Evolutionary conservation across 352 stramenopile species (phyloP), one percentile per base, ranked within the genome.

Genomic region (Phytophthora pisi): DNA sequence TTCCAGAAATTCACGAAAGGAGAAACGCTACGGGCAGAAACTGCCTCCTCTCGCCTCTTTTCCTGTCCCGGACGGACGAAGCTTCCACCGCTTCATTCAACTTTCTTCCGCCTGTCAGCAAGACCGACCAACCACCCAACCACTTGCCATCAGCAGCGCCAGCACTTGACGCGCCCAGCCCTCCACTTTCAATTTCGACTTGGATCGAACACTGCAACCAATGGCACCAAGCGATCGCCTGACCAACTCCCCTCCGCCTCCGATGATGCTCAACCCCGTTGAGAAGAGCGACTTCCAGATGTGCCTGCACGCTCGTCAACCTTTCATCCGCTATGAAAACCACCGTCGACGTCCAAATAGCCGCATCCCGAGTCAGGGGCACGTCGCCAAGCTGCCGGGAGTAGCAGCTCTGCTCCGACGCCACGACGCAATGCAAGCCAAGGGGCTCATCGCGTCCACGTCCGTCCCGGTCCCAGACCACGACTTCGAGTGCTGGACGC

Each of bases 391-490:
- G 36, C 70, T 78, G 15, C 70, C 70, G 1, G 66, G 66, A 2
- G 42, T 78, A 11, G 70, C 66, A 43, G 65, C 61, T 26, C 51
- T 78, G 18, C 66, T 78, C 16, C 61, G 52, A 56, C 66, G 57
- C 5, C 61, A 69, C 11, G 61, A 63, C 1, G 45, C 54, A 24
- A 62, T 64, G 46, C 56, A 68, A 18, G 16, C 18, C 8, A 70
- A 28, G 1, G 50, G 63, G 0, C 11, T 64, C 23, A 51, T 51
- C n/a, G 20, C 47, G 34, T 16, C 50, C n/a, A 28, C 54, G 15
- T 18, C 15, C 26, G 20, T 47, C 31, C 24, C 49, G 13, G 24
- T 59, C 18, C 26, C 16, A n/a, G 20, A 61, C 4, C 16, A 23
- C 1, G n/a, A 8, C 6, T 66, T 52, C 24, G 58, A 69, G 11